Evolutionary conservation across 257 asterid species (phyloP), one percentile per base, ranked within the genome.

Genomic region (Salvia hispanica): DNA sequence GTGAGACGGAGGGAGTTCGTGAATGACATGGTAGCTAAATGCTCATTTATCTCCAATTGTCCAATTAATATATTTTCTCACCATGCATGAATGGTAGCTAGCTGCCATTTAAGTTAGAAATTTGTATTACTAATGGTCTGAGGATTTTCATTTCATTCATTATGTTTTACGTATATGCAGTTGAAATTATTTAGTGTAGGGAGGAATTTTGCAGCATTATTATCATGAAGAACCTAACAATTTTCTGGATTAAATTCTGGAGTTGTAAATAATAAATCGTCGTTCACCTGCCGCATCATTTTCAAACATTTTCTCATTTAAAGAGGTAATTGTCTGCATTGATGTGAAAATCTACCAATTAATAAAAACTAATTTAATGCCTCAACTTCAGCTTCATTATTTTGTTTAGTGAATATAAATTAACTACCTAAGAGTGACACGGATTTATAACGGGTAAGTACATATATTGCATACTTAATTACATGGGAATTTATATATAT

Each of bases 341-440:
- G 43, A 65, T 33, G 14, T 16, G 18, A 34, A 71, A 54, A 71
- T 72, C 74, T 65, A 65, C 74, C 73, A 18, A 21, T 58, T 53
- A 71, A 58, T 65, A 58, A 60, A 58, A 50, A 58, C 36, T n/a
- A 43, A 25, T 43, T 25, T 25, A 58, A 28, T 57, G 47, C 64
- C 50, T 39, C 50, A 53, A 57, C 15, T 47, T n/a, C 51, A 33
- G 9, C 13, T n/a, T n/a, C 25, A 9, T 40, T 18, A 16, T 61
- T 16, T 36, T 14, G 11, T 3, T 14, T 42, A 33, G 40, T 40
- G 13, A 39, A 59, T n/a, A 62, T 3, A 15, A 57, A 57, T 33
- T 69, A 36, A 40, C 45, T 40, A 40, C 11, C 3, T 2, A 14
- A 34, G 31, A 25, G 31, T 46, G 18, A 46, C 52, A 46, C 2